Evolutionary conservation across 306 rosid species (phyloP), one percentile per base, ranked within the genome.

Genomic region (Betula pendula): DNA sequence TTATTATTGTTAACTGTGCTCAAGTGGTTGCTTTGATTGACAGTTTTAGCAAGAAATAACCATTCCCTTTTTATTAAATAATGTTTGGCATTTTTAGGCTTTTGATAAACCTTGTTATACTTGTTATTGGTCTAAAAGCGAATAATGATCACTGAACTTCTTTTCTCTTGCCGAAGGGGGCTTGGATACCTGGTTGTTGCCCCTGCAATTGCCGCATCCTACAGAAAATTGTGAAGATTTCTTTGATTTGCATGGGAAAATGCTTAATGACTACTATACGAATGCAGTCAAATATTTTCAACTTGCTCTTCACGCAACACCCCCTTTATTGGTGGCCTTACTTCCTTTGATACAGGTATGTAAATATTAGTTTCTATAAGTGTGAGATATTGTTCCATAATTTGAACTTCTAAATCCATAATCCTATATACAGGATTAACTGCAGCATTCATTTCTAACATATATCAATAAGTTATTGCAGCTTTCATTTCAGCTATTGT

Each of bases 341-440:
- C 93, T 84, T 80, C 96, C 97, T 70, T 84, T 88, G 74, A 52
- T 85, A 86, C 98, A 94, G 90, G 98, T 94, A 81, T 45, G 73
- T 78, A 65, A 73, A 29, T 62, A 75, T 66, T 29, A 49, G 66
- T 80, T 72, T 77, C 68, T 75, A 50, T 65, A 19, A 10, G n/a
- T 15, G 15, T 29, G 43, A 31, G 68, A 62, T 31, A 38, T 6
- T 38, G 3, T 62, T 15, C 4, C 15, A 55, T 20, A 20, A 22
- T 22, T 17, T 55, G 29, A 55, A 55, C 13, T 55, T 53, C 59
- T 16, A 19, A 53, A 8, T 53, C 27, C 13, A 8, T 53, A 11
- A 7, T 53, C 27, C 3, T 20, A n/a, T 20, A 53, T n/a, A 5
- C 19, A 17, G 17, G 42, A 38, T 38, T 38, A 38, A 38, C 24